Base-by-base conservation (phyloP, 83 land plant genomes). In the Picea abies region DNA sequence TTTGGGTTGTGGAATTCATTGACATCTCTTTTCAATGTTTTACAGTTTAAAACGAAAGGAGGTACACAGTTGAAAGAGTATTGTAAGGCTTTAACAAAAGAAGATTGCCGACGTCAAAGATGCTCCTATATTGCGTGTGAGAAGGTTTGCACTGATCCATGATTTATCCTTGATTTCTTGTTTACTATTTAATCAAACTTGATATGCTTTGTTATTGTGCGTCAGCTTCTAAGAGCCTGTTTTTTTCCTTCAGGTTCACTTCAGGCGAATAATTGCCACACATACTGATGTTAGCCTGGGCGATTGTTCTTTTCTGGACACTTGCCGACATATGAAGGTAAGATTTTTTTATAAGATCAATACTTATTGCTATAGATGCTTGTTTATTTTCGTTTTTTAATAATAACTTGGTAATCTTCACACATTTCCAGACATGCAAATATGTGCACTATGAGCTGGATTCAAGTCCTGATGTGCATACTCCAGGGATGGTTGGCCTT, bases 261-360 rank as follows among this genome's bases (percentile, higher is more conserved):
- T 97, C 80, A 89, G 96, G 60, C 91, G 97, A 26, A 97, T 97
- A 60, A 96, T 97, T 91, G 97, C 99, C 85, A 87, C 86, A 1
- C 99, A 97, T 82, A 97, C 99, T 63, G 99, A 97, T 86, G 83
- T 88, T 41, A 97, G 89, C 85, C 86, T 97, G 66, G 99, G 99
- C 4, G 98, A 97, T 79, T 97, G 99, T 83, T 97, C 99, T 35
- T 97, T 96, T 84, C 90, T 97, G 29, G 99, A 97, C 81, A 97
- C 98, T 8, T 97, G 99, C 75, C 93, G 98, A 62, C 99, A 96
- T 82, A 98, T 94, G 93, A 98, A 98, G 97, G 99, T 97, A 88
- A 77, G 20, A 0, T 11, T 61, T 65, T 39, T 25, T 47, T 52
- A 68, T 23, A 35, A 56, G 37, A 17, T 37, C 23, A 17, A 49